Evolutionary conservation across 2,329 filamentous ascomycete genomes (phyloP).

Genomic region (Pleurostoma richardsiae): DNA sequence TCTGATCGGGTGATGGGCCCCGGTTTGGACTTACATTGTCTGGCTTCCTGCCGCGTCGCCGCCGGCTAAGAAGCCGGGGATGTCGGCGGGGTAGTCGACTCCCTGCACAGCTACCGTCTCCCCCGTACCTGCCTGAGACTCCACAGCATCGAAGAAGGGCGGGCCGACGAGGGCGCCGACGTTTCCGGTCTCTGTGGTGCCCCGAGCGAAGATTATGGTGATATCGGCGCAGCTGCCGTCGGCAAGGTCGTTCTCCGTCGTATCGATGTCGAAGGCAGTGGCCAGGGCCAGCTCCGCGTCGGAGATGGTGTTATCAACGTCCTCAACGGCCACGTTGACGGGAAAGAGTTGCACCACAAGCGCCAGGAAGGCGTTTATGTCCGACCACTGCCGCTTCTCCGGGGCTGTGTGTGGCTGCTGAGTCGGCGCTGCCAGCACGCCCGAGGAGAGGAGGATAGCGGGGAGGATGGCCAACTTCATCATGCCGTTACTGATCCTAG

Average conservation of each 20-base stretch:
- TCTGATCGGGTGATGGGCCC: too few species aligned
- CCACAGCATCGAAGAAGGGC: conserved; percentile 14
- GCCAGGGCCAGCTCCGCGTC: conserved; percentile 2
- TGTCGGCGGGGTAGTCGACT: conserved; percentile 16
- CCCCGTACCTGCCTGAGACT: conserved; percentile 6
- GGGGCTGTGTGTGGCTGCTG: too few species aligned
- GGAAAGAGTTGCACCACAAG: conserved; percentile 3
- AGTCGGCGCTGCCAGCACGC: too few species aligned
- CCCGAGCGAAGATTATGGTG: conserved; percentile 19
- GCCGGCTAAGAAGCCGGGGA: conserved; percentile 14
- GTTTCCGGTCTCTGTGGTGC: conserved; percentile 18
- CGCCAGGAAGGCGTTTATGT: conserved; percentile 3
- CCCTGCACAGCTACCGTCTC: conserved; percentile 16
- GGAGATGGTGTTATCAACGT: neutral
- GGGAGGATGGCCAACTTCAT: too few species aligned
- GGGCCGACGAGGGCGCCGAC: conserved; percentile 18
- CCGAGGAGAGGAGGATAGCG: too few species aligned
- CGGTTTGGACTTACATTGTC: conserved; percentile 6
- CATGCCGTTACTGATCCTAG: too few species aligned
- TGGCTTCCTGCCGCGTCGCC: conserved; percentile 13
- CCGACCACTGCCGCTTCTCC: neutral
- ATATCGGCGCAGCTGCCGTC: conserved; percentile 9
- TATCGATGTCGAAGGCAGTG: neutral
- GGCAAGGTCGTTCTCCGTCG: conserved; percentile 6
- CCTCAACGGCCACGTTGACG: neutral